Evolutionary conservation across 1,284 basidiomycete species (phyloP).

Genomic region (Cryptococcus amylolentus): DNA sequence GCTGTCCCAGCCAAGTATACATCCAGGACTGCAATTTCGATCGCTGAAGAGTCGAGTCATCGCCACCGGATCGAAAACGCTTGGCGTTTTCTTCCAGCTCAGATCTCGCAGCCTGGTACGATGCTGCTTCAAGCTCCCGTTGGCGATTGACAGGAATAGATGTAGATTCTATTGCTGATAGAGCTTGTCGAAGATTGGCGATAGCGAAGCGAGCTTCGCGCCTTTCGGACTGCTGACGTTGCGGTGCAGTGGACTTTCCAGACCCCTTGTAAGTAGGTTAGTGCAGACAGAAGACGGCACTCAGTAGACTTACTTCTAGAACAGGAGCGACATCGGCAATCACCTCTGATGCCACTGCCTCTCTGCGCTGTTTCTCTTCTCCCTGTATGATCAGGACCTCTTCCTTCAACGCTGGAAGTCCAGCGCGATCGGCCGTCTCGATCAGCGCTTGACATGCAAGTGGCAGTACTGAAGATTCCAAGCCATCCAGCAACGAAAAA

Average conservation of each 20-base stretch:
- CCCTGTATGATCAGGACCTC: conserved; percentile 24
- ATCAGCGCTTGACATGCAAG: conserved; percentile 28
- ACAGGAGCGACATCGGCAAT: conserved; percentile 40
- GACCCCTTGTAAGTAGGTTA: background rate
- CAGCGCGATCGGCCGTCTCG: conserved; percentile 18
- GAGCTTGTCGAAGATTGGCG: conserved; percentile 62
- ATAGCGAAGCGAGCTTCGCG: conserved; percentile 53
- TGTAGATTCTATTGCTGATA: conserved; percentile 62
- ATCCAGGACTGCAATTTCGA: conserved; percentile 71
- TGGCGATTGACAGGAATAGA: conserved; percentile 68
- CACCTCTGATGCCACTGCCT: conserved; percentile 21
- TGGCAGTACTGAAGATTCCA: conserved; percentile 28
- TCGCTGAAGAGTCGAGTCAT: conserved; percentile 54
- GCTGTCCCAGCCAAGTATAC: conserved; percentile 77
- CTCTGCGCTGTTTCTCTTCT: conserved; percentile 27
- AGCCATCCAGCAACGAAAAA: conserved; percentile 20
- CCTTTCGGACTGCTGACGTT: background rate
- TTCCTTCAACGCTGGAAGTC: conserved; percentile 17
- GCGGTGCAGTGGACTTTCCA: background rate
- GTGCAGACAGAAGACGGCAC: background rate
- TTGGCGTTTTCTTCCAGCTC: conserved; percentile 67
- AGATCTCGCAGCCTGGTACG: conserved; percentile 74
- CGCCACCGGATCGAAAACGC: conserved; percentile 58
- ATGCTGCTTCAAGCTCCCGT: conserved; percentile 75
- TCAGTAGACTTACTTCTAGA: conserved; percentile 20